phyloP scores from a whole-genome alignment of 371 early-diverging fungal genomes.

The Dichotomocladium elegans region DNA sequence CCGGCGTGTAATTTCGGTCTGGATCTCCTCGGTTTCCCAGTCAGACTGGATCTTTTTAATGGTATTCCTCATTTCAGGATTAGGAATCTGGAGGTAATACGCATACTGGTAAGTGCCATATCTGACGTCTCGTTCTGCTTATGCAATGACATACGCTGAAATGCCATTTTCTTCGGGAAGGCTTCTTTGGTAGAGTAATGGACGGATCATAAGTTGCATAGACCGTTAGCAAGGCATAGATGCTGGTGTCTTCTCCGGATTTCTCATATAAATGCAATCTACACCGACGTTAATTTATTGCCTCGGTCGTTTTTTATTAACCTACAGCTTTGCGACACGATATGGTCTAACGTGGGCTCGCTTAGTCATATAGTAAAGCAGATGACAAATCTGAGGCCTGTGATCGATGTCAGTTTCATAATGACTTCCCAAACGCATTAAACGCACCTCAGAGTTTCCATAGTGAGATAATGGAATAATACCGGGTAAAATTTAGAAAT shows the following conservation, averaged over 20 bases:
- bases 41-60: conserved; percentile 23
- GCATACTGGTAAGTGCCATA: not conserved
- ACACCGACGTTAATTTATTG: too few relatives aligned
- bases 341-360: conserved; percentile 44
- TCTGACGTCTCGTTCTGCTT: not conserved
- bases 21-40: too few relatives aligned
- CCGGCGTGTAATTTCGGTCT: too few relatives aligned
- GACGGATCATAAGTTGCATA: conserved; percentile 40
- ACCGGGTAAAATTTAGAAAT: conserved; percentile 41
- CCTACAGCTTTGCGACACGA: conserved; percentile 49
- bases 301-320: too few relatives aligned
- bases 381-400: conserved; percentile 48
- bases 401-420: not conserved
- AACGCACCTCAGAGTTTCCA: conserved; percentile 31
- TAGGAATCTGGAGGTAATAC: conserved; percentile 48
- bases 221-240: conserved; percentile 30
- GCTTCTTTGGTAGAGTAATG: conserved; percentile 27
- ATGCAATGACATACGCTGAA: too few relatives aligned
- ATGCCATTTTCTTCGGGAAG: too few relatives aligned
- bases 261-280: too few relatives aligned
- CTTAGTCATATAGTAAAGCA: conserved; percentile 50
- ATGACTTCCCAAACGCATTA: not conserved
- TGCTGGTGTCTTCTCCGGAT: too few relatives aligned
- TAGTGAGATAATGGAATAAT: conserved; percentile 42
- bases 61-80: conserved; percentile 19